A percentile compares a stretch with the other conserved stretches of the same genome.
These are phyloP conservation scores for Populus trichocarpa DNA, from an alignment of 441 rosid genomes.

Conservation along the genomic window DNA sequence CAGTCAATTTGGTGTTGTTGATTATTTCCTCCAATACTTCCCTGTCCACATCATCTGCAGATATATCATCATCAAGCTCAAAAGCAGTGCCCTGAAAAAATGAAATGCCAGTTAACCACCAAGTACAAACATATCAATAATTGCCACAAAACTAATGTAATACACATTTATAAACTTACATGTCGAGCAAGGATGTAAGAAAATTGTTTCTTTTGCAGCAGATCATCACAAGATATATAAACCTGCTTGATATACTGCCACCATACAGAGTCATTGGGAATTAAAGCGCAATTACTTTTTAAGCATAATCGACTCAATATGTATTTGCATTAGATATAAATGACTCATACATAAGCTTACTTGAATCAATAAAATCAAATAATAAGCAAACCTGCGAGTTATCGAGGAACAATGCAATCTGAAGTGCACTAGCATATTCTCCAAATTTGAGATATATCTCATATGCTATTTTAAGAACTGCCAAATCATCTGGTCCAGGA, in stretches of 20 bases:
- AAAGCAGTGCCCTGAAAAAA: conserved; percentile 58
- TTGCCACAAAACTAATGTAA: neutral
- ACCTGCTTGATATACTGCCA: conserved; percentile 83
- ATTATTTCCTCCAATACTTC: conserved; percentile 74
- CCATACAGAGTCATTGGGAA: conserved; percentile 25
- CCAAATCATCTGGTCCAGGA: conserved; percentile 92
- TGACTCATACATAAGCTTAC: neutral
- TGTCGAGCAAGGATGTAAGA: conserved; percentile 89
- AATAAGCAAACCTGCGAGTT: conserved; percentile 66
- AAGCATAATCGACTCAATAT: neutral
- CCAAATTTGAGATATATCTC: conserved; percentile 75
- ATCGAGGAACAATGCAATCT: conserved; percentile 82
- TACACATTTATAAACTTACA: conserved; percentile 42
- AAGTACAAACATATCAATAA: neutral
- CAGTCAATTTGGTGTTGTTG: conserved; percentile 71
- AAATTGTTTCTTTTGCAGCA: conserved; percentile 72
- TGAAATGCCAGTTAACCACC: neutral
- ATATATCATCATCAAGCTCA: conserved; percentile 76
- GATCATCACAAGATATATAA: conserved; percentile 65
- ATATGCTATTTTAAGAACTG: conserved; percentile 77
- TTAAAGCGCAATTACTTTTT: too few species aligned
- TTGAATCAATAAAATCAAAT: neutral
- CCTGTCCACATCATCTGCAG: conserved; percentile 59
- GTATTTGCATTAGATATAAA: neutral
- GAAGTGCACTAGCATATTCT: conserved; percentile 81